These are phyloP conservation scores for Hansenula anomala DNA, from an alignment of 1,139 yeast genomes.

Conservation along the genomic window DNA sequence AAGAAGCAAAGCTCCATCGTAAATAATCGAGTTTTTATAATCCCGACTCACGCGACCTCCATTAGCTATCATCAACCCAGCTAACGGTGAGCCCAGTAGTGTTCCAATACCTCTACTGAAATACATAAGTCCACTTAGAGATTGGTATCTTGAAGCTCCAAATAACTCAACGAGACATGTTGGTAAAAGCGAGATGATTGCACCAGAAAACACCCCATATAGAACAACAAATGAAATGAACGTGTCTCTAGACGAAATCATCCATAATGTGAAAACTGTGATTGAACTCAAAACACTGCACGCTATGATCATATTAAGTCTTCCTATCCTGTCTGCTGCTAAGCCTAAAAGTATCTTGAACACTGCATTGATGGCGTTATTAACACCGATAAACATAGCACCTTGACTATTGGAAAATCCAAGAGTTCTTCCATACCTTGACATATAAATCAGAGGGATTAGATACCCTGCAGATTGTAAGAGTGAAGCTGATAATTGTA, in stretches of 20 bases:
- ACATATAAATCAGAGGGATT: constrained; percentile 38
- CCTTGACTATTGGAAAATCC: constrained; percentile 33
- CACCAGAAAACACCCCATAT: constrained; percentile 34
- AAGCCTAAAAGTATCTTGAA: constrained; percentile 35
- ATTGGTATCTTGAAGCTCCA: constrained; percentile 28
- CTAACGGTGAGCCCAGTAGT: constrained; percentile 32
- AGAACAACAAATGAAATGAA: constrained; percentile 35
- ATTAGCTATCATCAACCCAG: constrained; percentile 26
- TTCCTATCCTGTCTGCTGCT: constrained; percentile 33
- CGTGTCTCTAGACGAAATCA: constrained; percentile 25
- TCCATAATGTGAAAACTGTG: constrained; percentile 33
- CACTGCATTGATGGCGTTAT: constrained; percentile 36
- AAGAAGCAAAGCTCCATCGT: constrained; percentile 25
- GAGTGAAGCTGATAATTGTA: constrained; percentile 30
- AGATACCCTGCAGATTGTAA: constrained; percentile 39
- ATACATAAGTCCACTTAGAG: constrained; percentile 25
- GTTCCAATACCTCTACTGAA: constrained; percentile 31
- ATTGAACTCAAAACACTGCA: constrained; percentile 31
- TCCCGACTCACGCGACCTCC: constrained; percentile 17
- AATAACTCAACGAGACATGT: constrained; percentile 36
- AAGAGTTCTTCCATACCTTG: constrained; percentile 33
- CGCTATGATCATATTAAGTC: constrained; percentile 33
- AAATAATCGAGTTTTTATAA: constrained; percentile 25
- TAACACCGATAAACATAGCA: constrained; percentile 38
- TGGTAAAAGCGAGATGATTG: constrained; percentile 36